Conservation (phyloP, 108 stramenopile genomes). For the Nitzschia inconspicua region DNA sequence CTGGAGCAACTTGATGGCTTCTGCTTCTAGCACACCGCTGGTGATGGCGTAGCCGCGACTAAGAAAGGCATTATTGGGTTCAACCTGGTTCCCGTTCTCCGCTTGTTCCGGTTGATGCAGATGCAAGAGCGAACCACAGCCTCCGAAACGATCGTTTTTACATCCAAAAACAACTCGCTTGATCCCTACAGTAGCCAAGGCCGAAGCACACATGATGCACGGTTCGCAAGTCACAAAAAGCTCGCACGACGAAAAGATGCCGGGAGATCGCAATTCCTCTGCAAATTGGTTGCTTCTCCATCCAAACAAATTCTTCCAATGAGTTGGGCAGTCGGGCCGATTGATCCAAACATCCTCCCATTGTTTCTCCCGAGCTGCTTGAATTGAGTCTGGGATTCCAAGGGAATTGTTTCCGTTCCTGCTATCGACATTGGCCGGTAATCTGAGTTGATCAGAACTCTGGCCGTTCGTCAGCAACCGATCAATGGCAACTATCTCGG, state of each 20-base stretch:
- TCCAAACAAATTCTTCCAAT: constrained; percentile 52
- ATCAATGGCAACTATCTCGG: constrained; percentile 83
- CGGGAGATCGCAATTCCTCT: background rate
- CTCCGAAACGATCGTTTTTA: constrained; percentile 82
- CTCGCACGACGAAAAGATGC: constrained; percentile 48
- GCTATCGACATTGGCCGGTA: constrained; percentile 11
- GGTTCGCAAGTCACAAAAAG: constrained; percentile 87
- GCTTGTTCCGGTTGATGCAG: constrained; percentile 41
- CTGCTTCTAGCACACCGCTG: constrained; percentile 62
- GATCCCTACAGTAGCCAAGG: constrained; percentile 73
- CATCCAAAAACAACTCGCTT: constrained; percentile 77
- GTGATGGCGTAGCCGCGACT: constrained; percentile 50
- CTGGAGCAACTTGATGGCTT: constrained; percentile 65
- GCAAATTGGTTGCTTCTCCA: constrained; percentile 26
- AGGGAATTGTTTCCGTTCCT: background rate
- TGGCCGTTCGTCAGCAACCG: constrained; percentile 59
- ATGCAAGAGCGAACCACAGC: constrained; percentile 70
- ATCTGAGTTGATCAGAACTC: constrained; percentile 61
- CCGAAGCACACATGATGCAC: constrained; percentile 89
- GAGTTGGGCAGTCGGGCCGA: constrained; percentile 30
- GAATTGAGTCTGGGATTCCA: background rate
- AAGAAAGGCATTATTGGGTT: background rate
- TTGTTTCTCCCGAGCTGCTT: constrained; percentile 15
- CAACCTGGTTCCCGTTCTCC: background rate
- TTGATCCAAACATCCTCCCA: constrained; percentile 59